phyloP scores from a whole-genome alignment of 345 rosid species.

The Melaleuca alternifolia region DNA sequence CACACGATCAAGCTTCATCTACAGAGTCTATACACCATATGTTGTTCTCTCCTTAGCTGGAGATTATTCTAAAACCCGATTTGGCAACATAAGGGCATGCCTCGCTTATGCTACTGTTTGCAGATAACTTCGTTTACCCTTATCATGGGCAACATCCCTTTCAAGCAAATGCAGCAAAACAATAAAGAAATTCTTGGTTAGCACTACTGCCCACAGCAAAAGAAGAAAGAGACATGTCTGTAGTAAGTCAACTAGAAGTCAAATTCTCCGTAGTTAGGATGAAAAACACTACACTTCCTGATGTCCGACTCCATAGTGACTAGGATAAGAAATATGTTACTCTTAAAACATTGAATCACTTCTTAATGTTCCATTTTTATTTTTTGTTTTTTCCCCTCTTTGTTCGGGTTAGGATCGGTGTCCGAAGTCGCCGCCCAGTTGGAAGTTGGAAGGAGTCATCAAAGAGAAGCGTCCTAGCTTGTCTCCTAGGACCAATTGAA shows the following conservation, averaged over 20 bases:
- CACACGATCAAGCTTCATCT: too few species aligned
- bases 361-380: background rate
- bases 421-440: background rate
- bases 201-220: background rate
- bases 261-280: background rate
- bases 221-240: background rate
- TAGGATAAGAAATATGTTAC: background rate
- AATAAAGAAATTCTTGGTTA: background rate
- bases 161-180: background rate
- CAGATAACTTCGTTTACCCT: background rate
- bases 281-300: background rate
- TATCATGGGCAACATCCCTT: background rate
- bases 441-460: background rate
- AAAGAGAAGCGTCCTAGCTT: background rate
- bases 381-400: background rate
- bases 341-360: background rate
- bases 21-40: too few species aligned
- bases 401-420: background rate
- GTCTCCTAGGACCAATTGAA: too few species aligned
- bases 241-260: background rate
- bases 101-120: background rate
- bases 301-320: too few species aligned
- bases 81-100: background rate
- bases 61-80: background rate
- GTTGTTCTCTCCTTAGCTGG: too few species aligned